Base-by-base conservation (phyloP, 345 rosid genomes). In the Salix viminalis region DNA sequence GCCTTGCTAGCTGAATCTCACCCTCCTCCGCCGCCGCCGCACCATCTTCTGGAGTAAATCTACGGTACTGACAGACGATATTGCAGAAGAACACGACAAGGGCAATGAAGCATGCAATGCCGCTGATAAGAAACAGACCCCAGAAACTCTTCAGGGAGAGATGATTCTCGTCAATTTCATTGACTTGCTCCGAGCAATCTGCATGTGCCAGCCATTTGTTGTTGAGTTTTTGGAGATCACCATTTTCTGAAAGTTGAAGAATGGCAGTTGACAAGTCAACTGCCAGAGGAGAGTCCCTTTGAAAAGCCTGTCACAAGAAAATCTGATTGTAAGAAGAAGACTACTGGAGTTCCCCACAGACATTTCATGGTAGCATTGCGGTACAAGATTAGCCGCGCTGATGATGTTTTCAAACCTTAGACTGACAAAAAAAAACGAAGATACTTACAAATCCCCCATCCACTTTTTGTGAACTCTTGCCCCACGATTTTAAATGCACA, bases 381-480 rank as follows among this genome's bases (percentile, higher is more conserved):
- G 26, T 6, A 39, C 23, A 32, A 39, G 41, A 73, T 14, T 74
- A 26, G 14, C 19, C 28, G 16, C 23, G 37, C 26, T 28, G 37
- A 37, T 10, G 23, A 65, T 50, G 72, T 36, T 36, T n/a, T 34
- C 56, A n/a, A 36, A 19, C 15, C 39, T 61, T 42, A 41, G 24
- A 30, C 2, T 52, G 21, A 26, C 12, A 74, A 11, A 18, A 16
- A 54, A 36, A 36, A 36, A 50, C 5, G 11, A 39, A 10, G 15
- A 72, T n/a, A 90, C 99, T 88, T 88, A 95, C 97, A 76, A 95
- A 93, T 86, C 99, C 97, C 97, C 97, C 97, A 93, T 72, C 99
- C 97, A 52, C 92, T 89, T 73, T 88, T 88, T 16, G 99, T 93
- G 83, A 95, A 95, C 61, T 92, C 97, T 83, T 89, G 92, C 23